Conservation (phyloP, 1,284 basidiomycete species). For the Sphagnurus paluster region DNA sequence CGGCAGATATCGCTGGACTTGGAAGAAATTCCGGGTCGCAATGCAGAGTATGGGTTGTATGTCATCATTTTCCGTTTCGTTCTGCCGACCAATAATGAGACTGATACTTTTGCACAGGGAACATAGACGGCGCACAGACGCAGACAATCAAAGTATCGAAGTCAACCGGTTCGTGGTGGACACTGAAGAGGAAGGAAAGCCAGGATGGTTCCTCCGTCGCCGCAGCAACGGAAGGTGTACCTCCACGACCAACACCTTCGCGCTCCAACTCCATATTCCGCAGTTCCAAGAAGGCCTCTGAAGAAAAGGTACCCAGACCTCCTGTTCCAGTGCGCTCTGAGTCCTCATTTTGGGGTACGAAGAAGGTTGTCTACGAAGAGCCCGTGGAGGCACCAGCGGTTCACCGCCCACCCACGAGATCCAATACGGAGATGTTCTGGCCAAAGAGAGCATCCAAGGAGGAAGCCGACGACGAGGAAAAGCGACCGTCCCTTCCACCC, state of each 20-base stretch:
- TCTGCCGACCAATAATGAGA: not conserved
- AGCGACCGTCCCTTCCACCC: slow-evolving; percentile 21
- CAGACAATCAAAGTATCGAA: slow-evolving; percentile 63
- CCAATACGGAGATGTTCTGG: slow-evolving; percentile 24
- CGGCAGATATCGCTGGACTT: slow-evolving; percentile 73
- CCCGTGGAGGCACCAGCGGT: not conserved
- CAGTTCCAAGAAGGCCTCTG: slow-evolving; percentile 11
- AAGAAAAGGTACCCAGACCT: slow-evolving; percentile 6
- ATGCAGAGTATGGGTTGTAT: slow-evolving; percentile 79
- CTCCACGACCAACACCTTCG: slow-evolving; percentile 13
- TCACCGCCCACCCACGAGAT: slow-evolving; percentile 12
- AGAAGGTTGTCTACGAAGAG: slow-evolving; percentile 8
- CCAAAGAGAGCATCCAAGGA: slow-evolving; percentile 28
- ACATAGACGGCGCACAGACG: slow-evolving; percentile 53
- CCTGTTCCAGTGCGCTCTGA: slow-evolving; percentile 9
- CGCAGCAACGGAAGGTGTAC: slow-evolving; percentile 17
- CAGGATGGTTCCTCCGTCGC: slow-evolving; percentile 25
- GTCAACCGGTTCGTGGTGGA: slow-evolving; percentile 59
- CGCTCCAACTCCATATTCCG: slow-evolving; percentile 14
- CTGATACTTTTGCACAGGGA: slow-evolving; percentile 42
- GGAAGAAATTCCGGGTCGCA: slow-evolving; percentile 76
- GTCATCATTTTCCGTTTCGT: slow-evolving; percentile 7
- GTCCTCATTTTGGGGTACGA: slow-evolving; percentile 3
- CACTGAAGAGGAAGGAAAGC: slow-evolving; percentile 51
- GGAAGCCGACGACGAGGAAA: slow-evolving; percentile 21